Evolutionary conservation across 352 stramenopile genomes (phyloP), one percentile per base, ranked within the genome.

Genomic region (Globisporangium abappressorium): DNA sequence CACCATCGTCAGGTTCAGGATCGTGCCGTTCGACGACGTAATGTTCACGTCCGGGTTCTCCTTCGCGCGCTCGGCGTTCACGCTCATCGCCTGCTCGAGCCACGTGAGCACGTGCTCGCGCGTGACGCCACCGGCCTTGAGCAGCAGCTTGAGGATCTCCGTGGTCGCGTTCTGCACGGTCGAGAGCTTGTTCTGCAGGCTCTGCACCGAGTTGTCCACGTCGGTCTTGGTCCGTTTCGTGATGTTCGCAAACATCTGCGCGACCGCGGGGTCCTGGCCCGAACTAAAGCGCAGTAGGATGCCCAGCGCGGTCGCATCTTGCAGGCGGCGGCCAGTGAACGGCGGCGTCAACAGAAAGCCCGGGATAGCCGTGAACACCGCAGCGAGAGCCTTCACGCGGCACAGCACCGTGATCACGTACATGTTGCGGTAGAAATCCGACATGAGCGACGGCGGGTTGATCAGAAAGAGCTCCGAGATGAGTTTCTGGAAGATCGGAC

Each of bases 201-300:
- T 74, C 22, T 78, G 53, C 38, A 94, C 77, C 34, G 84, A 88
- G 69, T 89, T 87, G 65, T 95, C 82, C 41, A 94, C 80, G 55
- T 94, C 82, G 18, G 79, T 84, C 71, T 90, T 91, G 28, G 84
- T 92, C 11, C 87, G 82, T 72, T 93, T 95, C 3, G 87, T 91
- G 57, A 95, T 89, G 69, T 95, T 93, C 7, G 79, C 69, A 49
- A 95, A 95, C 81, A 95, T 87, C 66, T 95, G 85, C 66, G 85
- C 78, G 6, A 95, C 80, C 0, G 79, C 81, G 5, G 87, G 85
- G 64, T 93, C 87, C 38, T 90, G 77, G 1, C 75, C 74, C n/a
- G 75, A 86, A 55, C 84, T 91, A 69, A 93, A 93, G 38, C 87
- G 87, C 41, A 93, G 70, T 22, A 95, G 57, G 34, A 95, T 74